Evolutionary conservation across 31 red algal genomes (phyloP).

Genomic region (Odonthalia washingtoniensis): DNA sequence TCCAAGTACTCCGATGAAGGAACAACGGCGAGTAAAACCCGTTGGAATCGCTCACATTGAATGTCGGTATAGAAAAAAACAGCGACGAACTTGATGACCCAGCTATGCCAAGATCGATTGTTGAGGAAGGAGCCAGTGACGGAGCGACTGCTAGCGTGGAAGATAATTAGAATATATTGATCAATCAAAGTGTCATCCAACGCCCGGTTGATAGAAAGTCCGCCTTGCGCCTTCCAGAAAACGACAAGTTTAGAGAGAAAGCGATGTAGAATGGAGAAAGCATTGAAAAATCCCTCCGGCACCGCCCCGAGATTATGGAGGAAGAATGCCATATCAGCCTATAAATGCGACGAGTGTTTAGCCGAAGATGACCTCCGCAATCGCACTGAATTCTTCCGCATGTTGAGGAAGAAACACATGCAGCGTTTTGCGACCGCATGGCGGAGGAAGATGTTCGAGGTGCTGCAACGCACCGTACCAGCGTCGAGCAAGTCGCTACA

Average conservation of each 20-base stretch:
- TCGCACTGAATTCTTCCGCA: neutral
- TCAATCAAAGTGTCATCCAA: neutral
- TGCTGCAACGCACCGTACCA: too few relatives aligned
- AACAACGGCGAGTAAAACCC: too few relatives aligned
- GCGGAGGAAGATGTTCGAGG: too few relatives aligned
- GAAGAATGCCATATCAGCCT: neutral
- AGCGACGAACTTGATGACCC: too few relatives aligned
- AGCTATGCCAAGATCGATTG: too few relatives aligned
- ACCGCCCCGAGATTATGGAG: neutral
- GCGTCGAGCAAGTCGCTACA: too few relatives aligned
- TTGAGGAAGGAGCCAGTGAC: too few relatives aligned
- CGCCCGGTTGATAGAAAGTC: neutral
- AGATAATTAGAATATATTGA: too few relatives aligned
- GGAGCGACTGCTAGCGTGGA: too few relatives aligned
- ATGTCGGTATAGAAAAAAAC: too few relatives aligned
- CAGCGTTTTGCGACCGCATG: neutral
- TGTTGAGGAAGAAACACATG: neutral
- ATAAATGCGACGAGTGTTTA: neutral
- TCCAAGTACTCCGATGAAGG: slow-evolving; percentile 27
- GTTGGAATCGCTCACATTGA: too few relatives aligned
- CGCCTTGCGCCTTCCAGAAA: neutral
- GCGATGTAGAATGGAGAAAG: neutral
- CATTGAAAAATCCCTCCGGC: neutral
- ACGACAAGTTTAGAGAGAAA: neutral
- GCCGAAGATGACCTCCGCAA: neutral